Evolutionary conservation across 176 grass and related monocot genomes (phyloP).

Genomic region (Coix lacrymajobi): DNA sequence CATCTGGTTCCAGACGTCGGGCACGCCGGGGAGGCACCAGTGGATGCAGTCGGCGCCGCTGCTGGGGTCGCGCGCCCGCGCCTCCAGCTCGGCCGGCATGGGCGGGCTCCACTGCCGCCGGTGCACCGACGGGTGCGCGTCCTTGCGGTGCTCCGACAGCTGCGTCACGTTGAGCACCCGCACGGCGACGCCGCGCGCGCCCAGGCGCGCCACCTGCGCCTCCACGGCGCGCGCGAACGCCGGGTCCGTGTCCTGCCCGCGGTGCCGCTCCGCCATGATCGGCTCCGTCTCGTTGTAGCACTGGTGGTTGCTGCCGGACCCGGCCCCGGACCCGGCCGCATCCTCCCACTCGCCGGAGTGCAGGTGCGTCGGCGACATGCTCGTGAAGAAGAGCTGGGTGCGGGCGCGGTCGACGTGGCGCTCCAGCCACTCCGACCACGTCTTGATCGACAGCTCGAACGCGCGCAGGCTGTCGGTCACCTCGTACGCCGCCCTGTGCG

Average conservation of each 20-base stretch:
- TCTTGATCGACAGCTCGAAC: slow-evolving; percentile 57
- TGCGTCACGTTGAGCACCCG: slow-evolving; percentile 68
- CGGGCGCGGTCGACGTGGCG: slow-evolving; percentile 51
- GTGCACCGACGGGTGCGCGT: slow-evolving; percentile 77
- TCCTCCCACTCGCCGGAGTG: slow-evolving; percentile 32
- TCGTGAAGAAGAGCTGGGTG: slow-evolving; percentile 65
- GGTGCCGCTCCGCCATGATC: slow-evolving; percentile 26
- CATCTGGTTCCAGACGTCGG: slow-evolving; percentile 78
- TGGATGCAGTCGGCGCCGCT: slow-evolving; percentile 92
- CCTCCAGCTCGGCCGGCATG: slow-evolving; percentile 45
- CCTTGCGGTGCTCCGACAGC: slow-evolving; percentile 72
- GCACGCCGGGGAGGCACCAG: slow-evolving; percentile 96
- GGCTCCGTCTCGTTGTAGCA: slow-evolving; percentile 74
- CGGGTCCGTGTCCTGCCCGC: slow-evolving; percentile 30
- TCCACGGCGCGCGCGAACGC: slow-evolving; percentile 53
- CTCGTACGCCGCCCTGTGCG: slow-evolving; percentile 44
- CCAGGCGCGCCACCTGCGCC: slow-evolving; percentile 31
- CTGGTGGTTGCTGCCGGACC: slow-evolving; percentile 29
- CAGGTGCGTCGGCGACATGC: slow-evolving; percentile 75
- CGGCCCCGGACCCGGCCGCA: not conserved
- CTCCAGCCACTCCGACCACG: slow-evolving; percentile 77
- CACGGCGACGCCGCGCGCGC: slow-evolving; percentile 45
- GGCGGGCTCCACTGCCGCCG: slow-evolving; percentile 59
- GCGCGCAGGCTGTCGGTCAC: slow-evolving; percentile 48
- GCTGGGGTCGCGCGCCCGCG: slow-evolving; percentile 33